Evolutionary conservation across 2,329 filamentous ascomycete genomes (phyloP).

Genomic region (Pseudopyrenochaeta lycopersici): DNA sequence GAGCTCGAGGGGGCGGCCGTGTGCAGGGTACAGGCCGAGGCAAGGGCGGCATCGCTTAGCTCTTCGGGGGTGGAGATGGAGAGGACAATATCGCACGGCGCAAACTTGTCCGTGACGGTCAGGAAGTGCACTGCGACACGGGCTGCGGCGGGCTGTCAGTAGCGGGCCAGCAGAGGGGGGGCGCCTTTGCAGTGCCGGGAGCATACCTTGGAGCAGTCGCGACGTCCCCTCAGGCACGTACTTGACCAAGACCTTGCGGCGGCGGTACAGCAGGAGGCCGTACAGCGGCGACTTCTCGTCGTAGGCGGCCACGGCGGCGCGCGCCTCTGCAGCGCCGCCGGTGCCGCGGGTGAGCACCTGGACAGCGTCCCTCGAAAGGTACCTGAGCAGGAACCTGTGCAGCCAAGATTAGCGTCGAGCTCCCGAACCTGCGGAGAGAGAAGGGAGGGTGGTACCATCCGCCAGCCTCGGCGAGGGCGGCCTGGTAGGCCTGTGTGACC

Average conservation of each 20-base stretch:
- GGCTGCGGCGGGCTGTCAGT: conserved; percentile 63
- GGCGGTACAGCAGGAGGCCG: conserved; percentile 87
- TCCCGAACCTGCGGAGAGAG: conserved; percentile 15
- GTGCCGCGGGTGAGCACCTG: conserved; percentile 78
- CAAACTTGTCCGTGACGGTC: conserved; percentile 71
- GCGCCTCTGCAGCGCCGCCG: conserved; percentile 84
- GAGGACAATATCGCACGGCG: conserved; percentile 86
- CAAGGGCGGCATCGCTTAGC: conserved; percentile 86
- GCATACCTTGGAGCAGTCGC: conserved; percentile 86
- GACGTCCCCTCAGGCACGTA: conserved; percentile 92
- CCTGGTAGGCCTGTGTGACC: conserved; percentile 85
- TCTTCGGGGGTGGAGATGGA: conserved; percentile 78
- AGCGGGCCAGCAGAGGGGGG: too few relatives aligned
- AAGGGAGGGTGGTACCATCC: conserved; percentile 78
- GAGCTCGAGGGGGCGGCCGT: conserved; percentile 86
- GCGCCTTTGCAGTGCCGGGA: too few relatives aligned
- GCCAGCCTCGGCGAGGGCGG: conserved; percentile 81
- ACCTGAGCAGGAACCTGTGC: conserved; percentile 90
- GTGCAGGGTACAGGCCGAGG: conserved; percentile 87
- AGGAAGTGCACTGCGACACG: conserved; percentile 78
- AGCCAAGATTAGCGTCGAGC: conserved; percentile 30
- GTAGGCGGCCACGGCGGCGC: conserved; percentile 78
- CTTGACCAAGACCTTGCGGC: conserved; percentile 90
- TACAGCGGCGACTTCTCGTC: conserved; percentile 88
- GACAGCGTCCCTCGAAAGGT: conserved; percentile 87